phyloP scores from a whole-genome alignment of 2,329 filamentous ascomycete genomes.

The Aspergillus hiratsukae region DNA sequence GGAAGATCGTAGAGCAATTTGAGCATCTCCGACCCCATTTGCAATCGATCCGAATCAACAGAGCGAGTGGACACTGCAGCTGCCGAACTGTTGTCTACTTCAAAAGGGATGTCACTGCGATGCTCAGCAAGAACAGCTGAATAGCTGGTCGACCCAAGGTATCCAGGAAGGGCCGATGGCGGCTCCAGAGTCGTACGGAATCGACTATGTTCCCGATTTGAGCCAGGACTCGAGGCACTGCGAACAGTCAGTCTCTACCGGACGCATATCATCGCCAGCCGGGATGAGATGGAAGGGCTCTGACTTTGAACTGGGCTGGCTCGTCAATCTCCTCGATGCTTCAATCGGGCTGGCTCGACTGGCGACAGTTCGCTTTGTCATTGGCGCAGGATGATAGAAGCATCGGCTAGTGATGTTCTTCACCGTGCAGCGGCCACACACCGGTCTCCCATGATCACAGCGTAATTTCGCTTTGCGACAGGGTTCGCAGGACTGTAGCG shows the following conservation, averaged over 20 bases:
- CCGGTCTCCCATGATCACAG: slow-evolving; percentile 32
- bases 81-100: slow-evolving; percentile 21
- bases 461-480: slow-evolving; percentile 36
- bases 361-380: slow-evolving; percentile 27
- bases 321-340: slow-evolving; percentile 13
- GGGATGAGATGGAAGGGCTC: not conserved
- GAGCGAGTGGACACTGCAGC: slow-evolving; percentile 10
- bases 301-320: slow-evolving; percentile 22
- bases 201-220: slow-evolving; percentile 13
- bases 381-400: slow-evolving; percentile 37
- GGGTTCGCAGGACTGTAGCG: slow-evolving; percentile 35
- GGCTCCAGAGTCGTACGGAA: slow-evolving; percentile 20
- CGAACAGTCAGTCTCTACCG: slow-evolving; percentile 1
- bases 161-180: slow-evolving; percentile 26
- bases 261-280: not conserved
- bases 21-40: slow-evolving; percentile 28
- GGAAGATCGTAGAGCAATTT: slow-evolving; percentile 25
- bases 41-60: slow-evolving; percentile 25
- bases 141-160: slow-evolving; percentile 33
- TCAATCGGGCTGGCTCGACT: slow-evolving; percentile 9
- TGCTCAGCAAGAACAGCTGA: slow-evolving; percentile 33
- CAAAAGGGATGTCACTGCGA: slow-evolving; percentile 29
- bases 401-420: slow-evolving; percentile 29
- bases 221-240: slow-evolving; percentile 23
- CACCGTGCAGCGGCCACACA: slow-evolving; percentile 29